Conservation (phyloP, 1,284 basidiomycete genomes). For the Anthracocystis walkeri region DNA sequence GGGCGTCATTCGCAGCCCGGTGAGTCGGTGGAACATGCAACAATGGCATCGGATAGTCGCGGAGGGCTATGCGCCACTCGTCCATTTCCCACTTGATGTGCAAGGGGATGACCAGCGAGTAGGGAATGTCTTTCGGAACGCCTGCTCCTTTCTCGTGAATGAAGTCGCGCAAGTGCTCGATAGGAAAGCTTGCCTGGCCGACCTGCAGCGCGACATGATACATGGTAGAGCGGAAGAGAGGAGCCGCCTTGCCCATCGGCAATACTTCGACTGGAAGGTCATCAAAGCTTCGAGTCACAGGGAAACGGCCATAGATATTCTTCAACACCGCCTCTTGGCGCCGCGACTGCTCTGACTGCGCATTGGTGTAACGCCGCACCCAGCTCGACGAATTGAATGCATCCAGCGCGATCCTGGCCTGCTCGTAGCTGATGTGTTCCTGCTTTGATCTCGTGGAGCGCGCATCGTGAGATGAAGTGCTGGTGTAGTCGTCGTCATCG, state of each 20-base stretch:
- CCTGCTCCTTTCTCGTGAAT: slow-evolving; percentile 79
- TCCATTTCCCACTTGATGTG: slow-evolving; percentile 80
- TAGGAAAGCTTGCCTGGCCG: slow-evolving; percentile 77
- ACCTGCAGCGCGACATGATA: slow-evolving; percentile 76
- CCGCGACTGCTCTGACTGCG: slow-evolving; percentile 70
- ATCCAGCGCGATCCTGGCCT: slow-evolving; percentile 81
- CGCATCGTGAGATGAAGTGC: slow-evolving; percentile 20
- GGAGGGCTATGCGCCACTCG: slow-evolving; percentile 77
- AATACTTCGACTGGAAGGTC: slow-evolving; percentile 72
- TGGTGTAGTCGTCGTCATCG: slow-evolving; percentile 13
- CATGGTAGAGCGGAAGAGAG: slow-evolving; percentile 80
- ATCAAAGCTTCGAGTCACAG: slow-evolving; percentile 36
- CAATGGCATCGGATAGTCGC: slow-evolving; percentile 78
- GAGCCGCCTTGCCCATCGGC: slow-evolving; percentile 74
- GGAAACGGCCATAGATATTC: slow-evolving; percentile 64
- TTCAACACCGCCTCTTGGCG: slow-evolving; percentile 71
- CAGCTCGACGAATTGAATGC: slow-evolving; percentile 84
- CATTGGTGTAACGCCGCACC: slow-evolving; percentile 71
- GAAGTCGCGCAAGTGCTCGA: slow-evolving; percentile 76
- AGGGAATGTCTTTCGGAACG: slow-evolving; percentile 79
- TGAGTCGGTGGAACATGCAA: slow-evolving; percentile 71
- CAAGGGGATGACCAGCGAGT: slow-evolving; percentile 85
- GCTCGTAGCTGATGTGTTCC: slow-evolving; percentile 68
- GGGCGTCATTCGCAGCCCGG: slow-evolving; percentile 18
- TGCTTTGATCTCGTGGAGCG: slow-evolving; percentile 13